These are phyloP conservation scores for Rhizodiscina lignyota DNA, from an alignment of 495 filamentous ascomycete species.

Conservation along the genomic window DNA sequence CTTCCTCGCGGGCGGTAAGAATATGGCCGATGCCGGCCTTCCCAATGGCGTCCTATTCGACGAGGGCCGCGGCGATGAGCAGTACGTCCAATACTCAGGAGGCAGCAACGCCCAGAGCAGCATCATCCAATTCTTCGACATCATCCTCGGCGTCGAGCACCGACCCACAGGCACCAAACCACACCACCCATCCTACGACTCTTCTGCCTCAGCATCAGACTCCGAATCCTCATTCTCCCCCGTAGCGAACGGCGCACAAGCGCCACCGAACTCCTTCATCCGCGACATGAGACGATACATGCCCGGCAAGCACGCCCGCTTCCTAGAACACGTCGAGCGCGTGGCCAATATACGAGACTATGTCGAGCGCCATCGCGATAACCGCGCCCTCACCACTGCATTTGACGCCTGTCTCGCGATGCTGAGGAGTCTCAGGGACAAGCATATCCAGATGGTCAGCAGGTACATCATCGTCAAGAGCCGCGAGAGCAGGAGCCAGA, in stretches of 20 bases:
- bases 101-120: slow-evolving; percentile 94
- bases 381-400: slow-evolving; percentile 54
- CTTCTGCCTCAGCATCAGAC: slow-evolving; percentile 34
- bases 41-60: slow-evolving; percentile 81
- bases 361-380: slow-evolving; percentile 38
- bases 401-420: slow-evolving; percentile 87
- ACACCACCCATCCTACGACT: too few relatives aligned
- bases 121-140: slow-evolving; percentile 86
- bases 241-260: slow-evolving; percentile 33
- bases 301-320: slow-evolving; percentile 81
- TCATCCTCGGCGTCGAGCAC: slow-evolving; percentile 82
- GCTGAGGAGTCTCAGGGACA: slow-evolving; percentile 77
- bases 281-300: slow-evolving; percentile 94
- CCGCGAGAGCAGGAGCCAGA: slow-evolving; percentile 32
- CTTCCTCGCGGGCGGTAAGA: slow-evolving; percentile 89
- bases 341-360: slow-evolving; percentile 84
- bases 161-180: slow-evolving; percentile 82
- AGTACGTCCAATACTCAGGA: slow-evolving; percentile 66
- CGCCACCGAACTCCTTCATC: slow-evolving; percentile 72
- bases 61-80: slow-evolving; percentile 44
- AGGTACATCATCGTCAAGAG: slow-evolving; percentile 81
- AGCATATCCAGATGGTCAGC: slow-evolving; percentile 90
- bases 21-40: slow-evolving; percentile 85
- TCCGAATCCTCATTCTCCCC: slow-evolving; percentile 25
- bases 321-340: slow-evolving; percentile 59